A percentile compares a stretch with the other conserved stretches of the same genome.
Conservation (phyloP, 2,329 filamentous ascomycete genomes). For the Volutella citrinella region DNA sequence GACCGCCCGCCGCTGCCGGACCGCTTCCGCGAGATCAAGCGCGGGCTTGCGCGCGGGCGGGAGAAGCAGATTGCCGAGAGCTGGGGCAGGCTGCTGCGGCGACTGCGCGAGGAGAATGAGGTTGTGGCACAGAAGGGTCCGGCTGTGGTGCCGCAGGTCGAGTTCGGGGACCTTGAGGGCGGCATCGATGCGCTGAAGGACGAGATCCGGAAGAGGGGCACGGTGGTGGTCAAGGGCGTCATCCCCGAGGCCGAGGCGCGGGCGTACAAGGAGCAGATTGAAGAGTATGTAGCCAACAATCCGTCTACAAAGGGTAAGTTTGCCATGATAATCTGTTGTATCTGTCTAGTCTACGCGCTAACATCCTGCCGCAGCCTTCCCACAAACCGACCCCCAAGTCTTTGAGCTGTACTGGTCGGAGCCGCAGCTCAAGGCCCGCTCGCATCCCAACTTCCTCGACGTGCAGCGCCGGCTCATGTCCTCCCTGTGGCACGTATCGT, state of each 20-base stretch:
- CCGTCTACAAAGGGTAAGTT: conserved; percentile 50
- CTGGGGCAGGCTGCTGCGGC: conserved; percentile 47
- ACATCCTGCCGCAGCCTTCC: conserved; percentile 51
- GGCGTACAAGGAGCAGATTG: conserved; percentile 61
- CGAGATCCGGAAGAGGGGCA: conserved; percentile 60
- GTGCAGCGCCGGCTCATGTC: conserved; percentile 62
- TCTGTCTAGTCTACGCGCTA: neutral
- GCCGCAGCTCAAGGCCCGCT: conserved; percentile 64
- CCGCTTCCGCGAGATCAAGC: conserved; percentile 55
- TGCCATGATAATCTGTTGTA: neutral
- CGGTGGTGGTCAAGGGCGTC: conserved; percentile 63
- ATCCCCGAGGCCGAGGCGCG: conserved; percentile 61
- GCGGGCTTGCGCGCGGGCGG: conserved; percentile 46
- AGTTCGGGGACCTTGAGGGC: conserved; percentile 42
- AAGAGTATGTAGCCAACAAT: conserved; percentile 64
- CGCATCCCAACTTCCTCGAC: conserved; percentile 60
- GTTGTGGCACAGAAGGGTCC: conserved; percentile 43
- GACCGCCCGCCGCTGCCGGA: conserved; percentile 46
- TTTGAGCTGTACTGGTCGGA: conserved; percentile 75
- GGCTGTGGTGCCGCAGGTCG: conserved; percentile 49
- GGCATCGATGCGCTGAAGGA: conserved; percentile 34
- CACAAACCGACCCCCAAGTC: conserved; percentile 63
- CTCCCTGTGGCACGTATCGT: conserved; percentile 56
- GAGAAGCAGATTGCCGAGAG: conserved; percentile 45
- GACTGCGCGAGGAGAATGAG: conserved; percentile 46